Conservation (phyloP, 2,329 filamentous ascomycete genomes). For the Colletotrichum gigasporum region DNA sequence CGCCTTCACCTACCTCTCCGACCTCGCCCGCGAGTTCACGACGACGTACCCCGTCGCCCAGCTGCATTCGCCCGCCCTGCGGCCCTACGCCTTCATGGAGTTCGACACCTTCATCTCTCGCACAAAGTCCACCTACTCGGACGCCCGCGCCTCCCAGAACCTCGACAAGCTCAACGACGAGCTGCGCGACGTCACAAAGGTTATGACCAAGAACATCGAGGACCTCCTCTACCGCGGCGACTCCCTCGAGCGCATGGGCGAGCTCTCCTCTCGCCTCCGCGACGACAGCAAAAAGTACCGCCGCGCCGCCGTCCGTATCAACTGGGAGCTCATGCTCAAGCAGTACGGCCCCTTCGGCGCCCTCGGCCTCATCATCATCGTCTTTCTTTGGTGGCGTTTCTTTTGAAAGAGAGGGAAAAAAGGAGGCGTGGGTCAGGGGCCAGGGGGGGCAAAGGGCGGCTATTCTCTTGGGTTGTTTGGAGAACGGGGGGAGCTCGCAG, state of each 20-base stretch:
- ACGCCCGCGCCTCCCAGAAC: slow-evolving; percentile 89
- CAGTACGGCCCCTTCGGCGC: slow-evolving; percentile 94
- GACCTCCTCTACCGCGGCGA: slow-evolving; percentile 95
- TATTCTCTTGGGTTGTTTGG: neutral
- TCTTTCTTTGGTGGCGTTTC: slow-evolving; percentile 94
- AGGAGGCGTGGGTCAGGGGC: too few relatives aligned
- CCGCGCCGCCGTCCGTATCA: slow-evolving; percentile 91
- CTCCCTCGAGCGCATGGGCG: slow-evolving; percentile 95
- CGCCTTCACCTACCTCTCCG: slow-evolving; percentile 96
- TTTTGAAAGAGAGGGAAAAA: slow-evolving; percentile 65
- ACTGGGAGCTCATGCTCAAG: slow-evolving; percentile 96
- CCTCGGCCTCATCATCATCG: slow-evolving; percentile 81
- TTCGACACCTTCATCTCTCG: slow-evolving; percentile 97
- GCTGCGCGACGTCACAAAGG: slow-evolving; percentile 95
- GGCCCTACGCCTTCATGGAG: slow-evolving; percentile 96
- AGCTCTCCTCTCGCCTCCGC: slow-evolving; percentile 85
- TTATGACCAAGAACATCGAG: slow-evolving; percentile 99
- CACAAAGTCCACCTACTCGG: slow-evolving; percentile 93
- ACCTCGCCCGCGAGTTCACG: slow-evolving; percentile 90
- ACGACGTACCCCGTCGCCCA: slow-evolving; percentile 81
- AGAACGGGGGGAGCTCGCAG: neutral
- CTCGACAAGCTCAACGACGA: slow-evolving; percentile 96
- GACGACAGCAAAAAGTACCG: slow-evolving; percentile 97
- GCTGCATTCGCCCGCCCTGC: slow-evolving; percentile 77
- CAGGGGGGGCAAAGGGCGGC: neutral